Conservation (phyloP, 1,284 basidiomycete species). For the Marasmius tenuissimus region DNA sequence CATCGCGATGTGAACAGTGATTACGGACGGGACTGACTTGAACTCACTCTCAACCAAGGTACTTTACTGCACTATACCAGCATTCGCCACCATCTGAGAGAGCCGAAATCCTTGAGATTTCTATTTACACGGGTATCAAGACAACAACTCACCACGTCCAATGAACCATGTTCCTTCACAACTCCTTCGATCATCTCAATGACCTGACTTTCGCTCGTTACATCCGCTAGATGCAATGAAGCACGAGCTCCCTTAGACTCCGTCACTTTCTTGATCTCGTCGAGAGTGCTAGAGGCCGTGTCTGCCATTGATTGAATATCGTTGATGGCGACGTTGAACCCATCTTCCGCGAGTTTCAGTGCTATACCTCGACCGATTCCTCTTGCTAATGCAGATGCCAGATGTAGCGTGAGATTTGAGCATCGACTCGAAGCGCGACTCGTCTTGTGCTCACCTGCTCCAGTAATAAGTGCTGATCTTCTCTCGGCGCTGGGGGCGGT, state of each 20-base stretch:
- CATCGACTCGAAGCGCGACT: background rate
- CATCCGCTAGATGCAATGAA: slow-evolving; percentile 21
- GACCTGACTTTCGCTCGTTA: slow-evolving; percentile 26
- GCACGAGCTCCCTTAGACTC: background rate
- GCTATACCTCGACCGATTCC: slow-evolving; percentile 45
- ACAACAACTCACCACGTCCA: slow-evolving; percentile 26
- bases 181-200: slow-evolving; percentile 20
- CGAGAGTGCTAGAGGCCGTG: background rate
- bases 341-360: slow-evolving; percentile 30
- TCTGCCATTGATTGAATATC: slow-evolving; percentile 17
- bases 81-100: slow-evolving; percentile 25
- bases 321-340: slow-evolving; percentile 20
- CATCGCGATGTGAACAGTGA: background rate
- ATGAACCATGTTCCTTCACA: slow-evolving; percentile 22
- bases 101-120: background rate
- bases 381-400: slow-evolving; percentile 22
- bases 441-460: background rate
- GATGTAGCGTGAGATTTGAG: background rate
- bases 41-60: slow-evolving; percentile 17
- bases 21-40: too few species aligned
- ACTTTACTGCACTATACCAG: slow-evolving; percentile 14
- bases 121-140: background rate
- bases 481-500: background rate
- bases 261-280: slow-evolving; percentile 9
- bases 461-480: background rate